Base-by-base conservation (phyloP, 148 eudicot species). In the Rhododendron mucronatum region DNA sequence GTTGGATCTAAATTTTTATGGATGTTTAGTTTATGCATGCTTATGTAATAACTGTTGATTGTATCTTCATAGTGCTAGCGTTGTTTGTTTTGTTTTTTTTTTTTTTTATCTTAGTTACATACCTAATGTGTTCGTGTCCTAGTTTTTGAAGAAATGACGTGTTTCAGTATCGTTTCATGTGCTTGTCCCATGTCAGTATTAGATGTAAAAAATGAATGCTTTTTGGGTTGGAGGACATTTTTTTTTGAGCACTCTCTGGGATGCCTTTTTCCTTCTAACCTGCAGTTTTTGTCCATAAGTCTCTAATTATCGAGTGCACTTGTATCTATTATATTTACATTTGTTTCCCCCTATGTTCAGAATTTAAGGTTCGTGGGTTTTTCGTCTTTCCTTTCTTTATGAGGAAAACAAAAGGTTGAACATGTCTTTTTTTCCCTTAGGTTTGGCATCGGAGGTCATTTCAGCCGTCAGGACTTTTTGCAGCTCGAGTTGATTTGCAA, bases 371-470 rank as follows among this genome's bases (percentile, higher is more conserved):
- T 33, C 15, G 1, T 45, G 81, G 20, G 51, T 74, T 84, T 53
- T 55, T 73, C 45, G 23, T 55, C 57, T 30, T 83, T 69, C 15
- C 47, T 51, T 71, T 41, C 65, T 18, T 16, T 74, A 5, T 16
- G 63, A 28, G 71, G 85, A 33, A 77, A 73, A 84, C 23, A 47
- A 51, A 81, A 39, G 21, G 28, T 55, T 44, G 30, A 83, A 65
- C 57, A 69, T 55, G 30, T 69, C 26, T 47, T 61, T 53, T 63
- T 77, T 57, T 5, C 65, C 87, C 89, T 57, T 87, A 97, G 99
- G 98, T 97, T 91, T 97, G 99, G 99, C 98, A 89, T 88, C 91
- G 99, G 87, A 92, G 99, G 87, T 93, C 98, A 87, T 97, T 97
- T 90, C 99, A 97, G 85, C 91, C 91, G 51, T 97, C 99, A 53